A percentile compares a stretch with the other conserved stretches of the same genome.
phyloP scores from a whole-genome alignment of 345 rosid species.

The Euphorbia pulcherrima region DNA sequence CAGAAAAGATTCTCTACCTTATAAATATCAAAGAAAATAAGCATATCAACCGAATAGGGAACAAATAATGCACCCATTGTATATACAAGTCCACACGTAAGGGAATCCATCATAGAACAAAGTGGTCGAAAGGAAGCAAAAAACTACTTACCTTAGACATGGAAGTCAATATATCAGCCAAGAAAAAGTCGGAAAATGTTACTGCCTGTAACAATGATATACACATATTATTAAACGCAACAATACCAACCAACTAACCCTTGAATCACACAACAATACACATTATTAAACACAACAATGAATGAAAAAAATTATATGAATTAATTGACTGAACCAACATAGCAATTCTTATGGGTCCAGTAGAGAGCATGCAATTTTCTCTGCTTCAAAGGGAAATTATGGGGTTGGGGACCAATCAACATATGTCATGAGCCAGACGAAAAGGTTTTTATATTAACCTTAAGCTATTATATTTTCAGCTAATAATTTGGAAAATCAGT shows the following conservation, averaged over 20 bases:
- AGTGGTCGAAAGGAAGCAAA: slow-evolving; percentile 1
- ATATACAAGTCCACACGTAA: not conserved
- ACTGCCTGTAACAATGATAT: slow-evolving; percentile 51
- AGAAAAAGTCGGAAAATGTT: slow-evolving; percentile 80
- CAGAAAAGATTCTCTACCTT: not conserved
- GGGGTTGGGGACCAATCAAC: not conserved
- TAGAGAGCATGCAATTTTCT: not conserved
- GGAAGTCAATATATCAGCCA: slow-evolving; percentile 91
- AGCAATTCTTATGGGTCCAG: not conserved
- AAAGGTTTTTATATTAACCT: not conserved
- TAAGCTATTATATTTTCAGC: not conserved
- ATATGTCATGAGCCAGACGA: not conserved
- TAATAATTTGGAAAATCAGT: not conserved
- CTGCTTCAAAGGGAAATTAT: not conserved
- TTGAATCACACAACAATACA: not conserved
- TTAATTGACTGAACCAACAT: not conserved
- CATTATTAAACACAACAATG: no score
- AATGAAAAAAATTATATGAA: not conserved
- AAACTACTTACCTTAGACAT: slow-evolving; percentile 77
- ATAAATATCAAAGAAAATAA: not conserved
- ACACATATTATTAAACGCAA: slow-evolving; percentile 11
- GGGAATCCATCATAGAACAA: not conserved
- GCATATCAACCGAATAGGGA: not conserved
- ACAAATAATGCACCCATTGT: not conserved
- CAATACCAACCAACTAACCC: no score